These are phyloP conservation scores for Phaeosphaeriaceae sp. DNA, from an alignment of 2,329 filamentous ascomycete species.

Conservation along the genomic window DNA sequence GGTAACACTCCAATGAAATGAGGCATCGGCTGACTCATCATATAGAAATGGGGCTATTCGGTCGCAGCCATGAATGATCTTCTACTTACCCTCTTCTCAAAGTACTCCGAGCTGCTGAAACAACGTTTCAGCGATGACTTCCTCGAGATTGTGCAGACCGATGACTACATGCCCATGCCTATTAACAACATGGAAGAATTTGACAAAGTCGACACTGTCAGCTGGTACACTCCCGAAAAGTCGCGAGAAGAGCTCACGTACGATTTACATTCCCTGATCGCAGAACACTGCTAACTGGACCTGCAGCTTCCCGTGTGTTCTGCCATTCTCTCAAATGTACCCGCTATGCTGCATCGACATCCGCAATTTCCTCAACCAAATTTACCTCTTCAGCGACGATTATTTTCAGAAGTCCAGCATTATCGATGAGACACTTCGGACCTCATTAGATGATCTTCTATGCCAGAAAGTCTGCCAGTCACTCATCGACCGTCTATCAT, in stretches of 20 bases:
- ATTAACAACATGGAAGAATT: slow-evolving; percentile 91
- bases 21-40: slow-evolving; percentile 10
- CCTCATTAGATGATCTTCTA: slow-evolving; percentile 91
- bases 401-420: slow-evolving; percentile 90
- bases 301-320: slow-evolving; percentile 85
- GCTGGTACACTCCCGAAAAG: slow-evolving; percentile 92
- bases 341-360: slow-evolving; percentile 98
- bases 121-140: slow-evolving; percentile 94
- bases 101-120: slow-evolving; percentile 91
- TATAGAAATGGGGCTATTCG: slow-evolving; percentile 85
- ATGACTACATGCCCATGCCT: slow-evolving; percentile 99
- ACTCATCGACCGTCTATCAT: slow-evolving; percentile 84
- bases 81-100: slow-evolving; percentile 87
- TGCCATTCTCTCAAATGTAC: slow-evolving; percentile 99
- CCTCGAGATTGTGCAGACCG: slow-evolving; percentile 86
- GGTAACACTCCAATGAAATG: neutral
- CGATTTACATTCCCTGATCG: slow-evolving; percentile 27
- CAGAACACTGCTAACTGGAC: slow-evolving; percentile 16
- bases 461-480: slow-evolving; percentile 90
- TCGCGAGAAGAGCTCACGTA: slow-evolving; percentile 76
- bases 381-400: slow-evolving; percentile 96
- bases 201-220: slow-evolving; percentile 93
- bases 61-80: slow-evolving; percentile 83
- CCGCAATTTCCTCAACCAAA: slow-evolving; percentile 95
- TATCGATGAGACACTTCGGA: slow-evolving; percentile 89